These are phyloP conservation scores for Gracilaria gracilis DNA, from an alignment of 23 red algal species.

Conservation along the genomic window DNA sequence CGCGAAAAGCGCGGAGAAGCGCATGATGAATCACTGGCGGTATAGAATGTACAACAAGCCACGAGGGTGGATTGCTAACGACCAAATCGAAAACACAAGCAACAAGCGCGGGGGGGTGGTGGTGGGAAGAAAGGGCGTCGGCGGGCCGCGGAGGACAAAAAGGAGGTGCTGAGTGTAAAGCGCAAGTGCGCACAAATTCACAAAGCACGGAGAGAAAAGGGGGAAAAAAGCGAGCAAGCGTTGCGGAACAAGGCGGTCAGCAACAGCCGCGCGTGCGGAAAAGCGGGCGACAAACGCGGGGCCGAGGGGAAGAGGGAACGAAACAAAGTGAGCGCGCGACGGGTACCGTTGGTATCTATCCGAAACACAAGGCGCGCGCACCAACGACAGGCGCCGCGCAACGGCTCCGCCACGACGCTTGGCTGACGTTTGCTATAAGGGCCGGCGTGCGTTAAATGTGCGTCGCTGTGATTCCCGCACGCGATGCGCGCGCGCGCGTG, in stretches of 20 bases:
- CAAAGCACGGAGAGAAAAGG: not conserved
- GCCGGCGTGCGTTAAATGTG: not conserved
- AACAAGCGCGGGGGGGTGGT: too few species aligned
- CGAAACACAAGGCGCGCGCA: not conserved
- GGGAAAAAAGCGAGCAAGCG: not conserved
- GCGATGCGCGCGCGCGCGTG: not conserved
- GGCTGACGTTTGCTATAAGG: not conserved
- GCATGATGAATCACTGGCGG: not conserved
- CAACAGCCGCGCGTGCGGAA: not conserved
- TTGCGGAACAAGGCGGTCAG: not conserved
- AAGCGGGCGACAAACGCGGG: not conserved
- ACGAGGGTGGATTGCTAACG: not conserved
- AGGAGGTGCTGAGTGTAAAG: not conserved
- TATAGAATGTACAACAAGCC: not conserved
- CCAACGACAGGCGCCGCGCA: not conserved
- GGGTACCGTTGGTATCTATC: not conserved
- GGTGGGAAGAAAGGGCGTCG: not conserved
- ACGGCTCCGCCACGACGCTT: not conserved
- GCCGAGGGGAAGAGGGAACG: not conserved
- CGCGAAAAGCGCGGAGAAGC: not conserved
- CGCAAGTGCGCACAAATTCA: not conserved
- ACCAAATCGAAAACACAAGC: not conserved
- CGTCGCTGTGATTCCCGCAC: constrained; percentile 4
- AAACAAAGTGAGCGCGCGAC: not conserved
- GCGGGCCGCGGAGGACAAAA: not conserved